Evolutionary conservation across 805 yeast genomes (phyloP).

Genomic region (Zygoascus flipseniorum): DNA sequence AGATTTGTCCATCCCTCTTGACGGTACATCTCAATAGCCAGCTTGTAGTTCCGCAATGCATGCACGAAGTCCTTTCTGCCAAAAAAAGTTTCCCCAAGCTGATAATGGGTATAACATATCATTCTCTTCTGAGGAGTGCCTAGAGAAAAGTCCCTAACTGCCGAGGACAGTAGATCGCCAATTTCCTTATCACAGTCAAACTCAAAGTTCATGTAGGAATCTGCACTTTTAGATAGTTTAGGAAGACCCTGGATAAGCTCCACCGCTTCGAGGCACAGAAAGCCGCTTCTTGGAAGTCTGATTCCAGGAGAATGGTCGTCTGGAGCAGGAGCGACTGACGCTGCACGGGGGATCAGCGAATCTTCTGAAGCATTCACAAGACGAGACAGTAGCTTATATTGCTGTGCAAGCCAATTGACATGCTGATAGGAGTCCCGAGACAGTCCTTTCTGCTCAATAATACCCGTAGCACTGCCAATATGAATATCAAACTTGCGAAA

Average conservation of each 20-base stretch:
- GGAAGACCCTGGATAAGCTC: slow-evolving; percentile 7
- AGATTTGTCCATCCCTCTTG: slow-evolving; percentile 37
- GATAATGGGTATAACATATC: slow-evolving; percentile 38
- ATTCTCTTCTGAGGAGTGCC: slow-evolving; percentile 31
- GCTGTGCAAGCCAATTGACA: slow-evolving; percentile 51
- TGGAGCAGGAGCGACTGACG: slow-evolving; percentile 25
- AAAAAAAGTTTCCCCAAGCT: slow-evolving; percentile 43
- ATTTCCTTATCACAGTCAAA: slow-evolving; percentile 8
- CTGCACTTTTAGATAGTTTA: slow-evolving; percentile 4
- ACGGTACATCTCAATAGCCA: slow-evolving; percentile 31
- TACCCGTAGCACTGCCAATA: slow-evolving; percentile 40
- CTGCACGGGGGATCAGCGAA: slow-evolving; percentile 31
- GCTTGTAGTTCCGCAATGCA: slow-evolving; percentile 36
- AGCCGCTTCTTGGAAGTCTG: slow-evolving; percentile 18
- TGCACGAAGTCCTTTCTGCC: slow-evolving; percentile 28
- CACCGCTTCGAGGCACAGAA: slow-evolving; percentile 12
- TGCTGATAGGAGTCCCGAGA: slow-evolving; percentile 25
- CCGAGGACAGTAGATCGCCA: slow-evolving; percentile 11
- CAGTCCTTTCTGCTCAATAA: slow-evolving; percentile 26
- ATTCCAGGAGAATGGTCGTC: slow-evolving; percentile 17
- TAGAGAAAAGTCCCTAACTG: slow-evolving; percentile 21
- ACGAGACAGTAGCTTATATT: slow-evolving; percentile 58
- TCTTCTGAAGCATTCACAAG: slow-evolving; percentile 43
- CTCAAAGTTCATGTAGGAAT: slow-evolving; percentile 16
- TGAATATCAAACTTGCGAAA: slow-evolving; percentile 60